Base-by-base conservation (phyloP, 2,329 filamentous ascomycete genomes). In the Calonectria montana region DNA sequence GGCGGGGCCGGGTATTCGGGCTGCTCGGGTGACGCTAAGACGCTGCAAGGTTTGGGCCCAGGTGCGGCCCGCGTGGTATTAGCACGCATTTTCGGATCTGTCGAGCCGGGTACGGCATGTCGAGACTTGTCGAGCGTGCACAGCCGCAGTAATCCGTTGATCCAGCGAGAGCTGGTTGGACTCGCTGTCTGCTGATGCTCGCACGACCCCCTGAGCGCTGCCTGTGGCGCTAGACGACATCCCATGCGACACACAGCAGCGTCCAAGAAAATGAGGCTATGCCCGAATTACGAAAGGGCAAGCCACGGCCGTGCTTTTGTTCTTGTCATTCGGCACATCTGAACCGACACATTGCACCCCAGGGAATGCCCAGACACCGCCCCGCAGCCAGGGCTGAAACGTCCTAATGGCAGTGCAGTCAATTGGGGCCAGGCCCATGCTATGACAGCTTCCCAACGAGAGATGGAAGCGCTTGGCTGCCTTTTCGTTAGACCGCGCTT, bases 371-470 rank as follows among this genome's bases (percentile, higher is more conserved):
- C 37, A 62, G 37, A 62, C 57, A 31, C 57, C 45, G 57, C 57
- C 57, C 57, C 37, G 57, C 57, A 25, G 37, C 35, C 57, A 41
- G 57, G 57, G 57, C 57, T 62, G 57, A 62, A 62, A 45, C 53
- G n/a, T 39, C 35, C 43, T 10, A 47, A 23, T 62, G 57, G 57
- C 57, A 12, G 37, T 62, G 57, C 57, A 45, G 39, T 12, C 31
- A 7, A 35, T 35, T 35, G 39, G 39, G 57, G 37, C 37, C 29
- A 9, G 57, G n/a, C 23, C 57, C 37, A 27, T 25, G 53, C 25
- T 21, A 25, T 59, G 53, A 59, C 53, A 59, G 53, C 53, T 59
- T 59, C 53, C 27, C 31, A 13, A 31, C 53, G 21, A 39, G 10
- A 4, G 6, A 5, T 39, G 29, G 16, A 59, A 12, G 35, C 35